These are phyloP conservation scores for Sarcomyxa edulis DNA, from an alignment of 768 basidiomycete species.

Conservation along the genomic window DNA sequence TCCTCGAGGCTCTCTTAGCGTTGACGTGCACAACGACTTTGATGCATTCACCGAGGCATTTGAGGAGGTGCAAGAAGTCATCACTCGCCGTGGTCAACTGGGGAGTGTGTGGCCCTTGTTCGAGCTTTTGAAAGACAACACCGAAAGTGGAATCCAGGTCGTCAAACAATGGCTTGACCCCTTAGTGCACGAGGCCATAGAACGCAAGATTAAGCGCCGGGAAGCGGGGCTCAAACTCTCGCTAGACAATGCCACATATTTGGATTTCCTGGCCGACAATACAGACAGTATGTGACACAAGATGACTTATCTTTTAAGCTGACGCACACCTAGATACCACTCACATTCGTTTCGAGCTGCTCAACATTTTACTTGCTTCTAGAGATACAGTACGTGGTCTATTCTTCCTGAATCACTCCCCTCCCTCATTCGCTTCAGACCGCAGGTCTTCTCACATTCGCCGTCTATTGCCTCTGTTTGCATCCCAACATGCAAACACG, in stretches of 20 bases:
- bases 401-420: not conserved
- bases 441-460: slow-evolving; percentile 10
- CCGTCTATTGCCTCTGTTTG: slow-evolving; percentile 17
- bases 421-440: slow-evolving; percentile 19
- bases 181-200: slow-evolving; percentile 22
- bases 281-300: slow-evolving; percentile 32
- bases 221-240: slow-evolving; percentile 9
- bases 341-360: slow-evolving; percentile 13
- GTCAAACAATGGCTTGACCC: slow-evolving; percentile 30
- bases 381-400: slow-evolving; percentile 8
- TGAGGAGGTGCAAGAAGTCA: slow-evolving; percentile 22
- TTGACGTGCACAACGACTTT: not conserved
- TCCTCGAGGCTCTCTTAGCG: not conserved
- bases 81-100: slow-evolving; percentile 19
- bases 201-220: slow-evolving; percentile 9
- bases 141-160: slow-evolving; percentile 26
- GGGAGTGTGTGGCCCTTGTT: slow-evolving; percentile 35
- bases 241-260: slow-evolving; percentile 29
- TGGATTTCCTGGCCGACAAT: slow-evolving; percentile 32
- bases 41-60: slow-evolving; percentile 26
- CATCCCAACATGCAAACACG: slow-evolving; percentile 15
- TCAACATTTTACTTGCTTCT: slow-evolving; percentile 17
- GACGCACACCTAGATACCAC: slow-evolving; percentile 13
- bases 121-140: slow-evolving; percentile 28
- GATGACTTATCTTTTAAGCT: too few species aligned